Base-by-base conservation (phyloP, 164 flowering plant genomes). In the Aristolochia fimbriata region DNA sequence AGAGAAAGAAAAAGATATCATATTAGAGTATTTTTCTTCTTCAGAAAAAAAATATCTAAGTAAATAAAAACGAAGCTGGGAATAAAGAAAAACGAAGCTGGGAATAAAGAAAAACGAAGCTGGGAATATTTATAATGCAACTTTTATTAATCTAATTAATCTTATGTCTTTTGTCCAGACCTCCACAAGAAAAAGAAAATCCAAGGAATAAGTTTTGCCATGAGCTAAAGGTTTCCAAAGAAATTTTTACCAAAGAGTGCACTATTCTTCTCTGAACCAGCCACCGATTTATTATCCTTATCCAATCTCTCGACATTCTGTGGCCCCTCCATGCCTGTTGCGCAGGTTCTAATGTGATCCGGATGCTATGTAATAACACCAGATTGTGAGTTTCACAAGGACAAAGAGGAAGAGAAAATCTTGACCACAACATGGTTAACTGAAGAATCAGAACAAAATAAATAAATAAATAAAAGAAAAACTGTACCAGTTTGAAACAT, bases 231-330 rank as follows among this genome's bases (percentile, higher is more conserved):
- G 15, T 25, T 54, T 15, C 22, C 33, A 12, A 61, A 22, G 23
- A 30, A 51, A 33, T 51, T 27, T 47, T 57, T 73, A 87, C 97
- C 94, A 47, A 78, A 73, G 57, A 76, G 31, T 55, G 80, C 66
- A 49, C 49, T 62, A 59, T 78, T 83, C 69, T 72, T 68, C 65
- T 79, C 76, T 15, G 66, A 52, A 61, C 69, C 63, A 31, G 46
- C 69, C 55, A 80, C 31, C 41, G 77, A 53, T 59, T 76, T 58
- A 52, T 70, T 67, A 65, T 46, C 82, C 66, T 78, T 80, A 62
- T 70, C 46, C 53, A 80, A 52, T 57, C 19, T 49, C 52, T 37
- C 43, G 0, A 37, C 43, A 0, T 37, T 37, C 43, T 37, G 43
- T 37, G 43, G 0, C 43, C 43, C 43, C 43, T 37, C 43, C 43